Percentiles rank a stretch among this genome's conserved stretches.
phyloP scores from a whole-genome alignment of 2,329 filamentous ascomycete genomes.

The Akanthomyces lecanii region DNA sequence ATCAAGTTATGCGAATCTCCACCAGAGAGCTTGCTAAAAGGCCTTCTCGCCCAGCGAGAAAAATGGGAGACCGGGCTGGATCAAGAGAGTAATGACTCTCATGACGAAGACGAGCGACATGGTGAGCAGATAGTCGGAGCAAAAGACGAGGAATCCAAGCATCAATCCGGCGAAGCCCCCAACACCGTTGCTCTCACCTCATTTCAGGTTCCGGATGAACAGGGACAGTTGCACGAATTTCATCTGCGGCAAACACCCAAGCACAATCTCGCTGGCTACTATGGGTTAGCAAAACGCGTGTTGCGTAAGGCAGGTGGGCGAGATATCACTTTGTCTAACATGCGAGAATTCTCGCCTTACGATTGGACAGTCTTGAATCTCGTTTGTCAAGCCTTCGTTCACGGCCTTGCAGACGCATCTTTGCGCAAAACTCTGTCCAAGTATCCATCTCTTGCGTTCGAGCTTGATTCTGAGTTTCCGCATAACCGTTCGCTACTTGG shows the following conservation, averaged over 20 bases:
- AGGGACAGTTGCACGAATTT: constrained; percentile 23
- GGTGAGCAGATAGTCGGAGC: constrained; percentile 22
- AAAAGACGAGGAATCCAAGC: constrained; percentile 24
- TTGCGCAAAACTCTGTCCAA: constrained; percentile 42
- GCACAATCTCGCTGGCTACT: constrained; percentile 44
- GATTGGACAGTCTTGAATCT: constrained; percentile 49
- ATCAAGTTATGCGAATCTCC: constrained; percentile 80
- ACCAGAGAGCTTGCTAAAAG: constrained; percentile 52
- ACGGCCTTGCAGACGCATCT: constrained; percentile 45
- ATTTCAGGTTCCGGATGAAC: constrained; percentile 23
- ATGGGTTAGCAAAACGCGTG: constrained; percentile 44
- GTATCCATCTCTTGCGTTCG: constrained; percentile 45
- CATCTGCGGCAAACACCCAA: constrained; percentile 40
- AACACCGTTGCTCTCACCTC: constrained; percentile 14
- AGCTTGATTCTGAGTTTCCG: constrained; percentile 23
- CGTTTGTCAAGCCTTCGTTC: constrained; percentile 50
- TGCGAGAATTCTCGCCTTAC: constrained; percentile 36
- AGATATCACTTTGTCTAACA: constrained; percentile 47
- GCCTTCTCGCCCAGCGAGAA: constrained; percentile 59
- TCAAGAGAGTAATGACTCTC: constrained; percentile 33
- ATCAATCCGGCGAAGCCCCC: constrained; percentile 3
- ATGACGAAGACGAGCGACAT: constrained; percentile 34
- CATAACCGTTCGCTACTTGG: constrained; percentile 49
- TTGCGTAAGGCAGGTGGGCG: constrained; percentile 46
- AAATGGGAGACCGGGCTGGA: constrained; percentile 65